Percentiles rank a stretch among this genome's conserved stretches.
Conservation (phyloP, 1,284 basidiomycete species). For the Ustilago nuda region DNA sequence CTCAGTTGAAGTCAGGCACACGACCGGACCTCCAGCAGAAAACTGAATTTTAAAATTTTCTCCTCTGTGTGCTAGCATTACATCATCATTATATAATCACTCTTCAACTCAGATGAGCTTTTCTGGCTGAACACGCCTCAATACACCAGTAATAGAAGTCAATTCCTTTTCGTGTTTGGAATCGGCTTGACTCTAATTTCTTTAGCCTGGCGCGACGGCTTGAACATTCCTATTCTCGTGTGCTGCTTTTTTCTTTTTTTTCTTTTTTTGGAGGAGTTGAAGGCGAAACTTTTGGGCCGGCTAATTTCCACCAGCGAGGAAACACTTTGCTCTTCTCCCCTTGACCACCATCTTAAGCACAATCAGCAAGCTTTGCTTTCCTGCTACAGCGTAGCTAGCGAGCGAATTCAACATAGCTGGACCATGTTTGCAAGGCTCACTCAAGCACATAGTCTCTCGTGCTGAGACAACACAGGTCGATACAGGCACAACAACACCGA, state of each 20-base stretch:
- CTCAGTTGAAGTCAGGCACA: no score
- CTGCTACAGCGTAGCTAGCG: neutral
- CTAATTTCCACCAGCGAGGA: neutral
- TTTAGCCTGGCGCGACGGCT: no score
- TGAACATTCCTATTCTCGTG: neutral
- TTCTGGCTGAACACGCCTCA: no score
- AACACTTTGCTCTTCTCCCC: neutral
- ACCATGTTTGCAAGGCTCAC: constrained; percentile 4
- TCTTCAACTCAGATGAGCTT: no score
- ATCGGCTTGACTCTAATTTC: no score
- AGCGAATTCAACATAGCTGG: neutral
- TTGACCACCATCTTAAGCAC: neutral
- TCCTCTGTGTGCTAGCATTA: no score
- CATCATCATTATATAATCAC: no score
- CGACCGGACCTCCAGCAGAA: no score
- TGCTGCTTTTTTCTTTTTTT: neutral
- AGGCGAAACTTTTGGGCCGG: constrained; percentile 11
- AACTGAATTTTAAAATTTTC: no score
- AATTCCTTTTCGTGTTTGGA: no score
- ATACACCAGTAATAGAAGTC: no score
- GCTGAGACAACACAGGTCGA: neutral
- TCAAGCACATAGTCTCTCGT: neutral
- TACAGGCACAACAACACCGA: neutral
- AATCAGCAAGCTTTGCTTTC: neutral
- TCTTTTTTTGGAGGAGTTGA: constrained; percentile 17